Base-by-base conservation (phyloP, 371 early-diverging fungal species). In the Mucor irregularis region DNA sequence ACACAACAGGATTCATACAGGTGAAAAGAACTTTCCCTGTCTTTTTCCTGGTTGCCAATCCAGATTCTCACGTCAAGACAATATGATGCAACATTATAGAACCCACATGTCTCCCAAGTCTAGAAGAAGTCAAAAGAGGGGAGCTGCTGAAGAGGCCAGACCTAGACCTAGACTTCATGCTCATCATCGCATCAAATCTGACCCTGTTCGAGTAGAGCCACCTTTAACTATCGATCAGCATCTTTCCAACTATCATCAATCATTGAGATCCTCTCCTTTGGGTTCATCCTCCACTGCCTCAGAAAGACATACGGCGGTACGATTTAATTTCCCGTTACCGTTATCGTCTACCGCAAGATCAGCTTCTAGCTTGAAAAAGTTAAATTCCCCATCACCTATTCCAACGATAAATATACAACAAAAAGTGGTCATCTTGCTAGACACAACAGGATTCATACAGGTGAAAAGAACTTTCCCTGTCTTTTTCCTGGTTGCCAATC, bases 71-170 rank as follows among this genome's bases (percentile, higher is more conserved):
- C 83, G 97, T 40, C 90, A 90, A 55, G 94, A 92, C 68, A 91
- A 92, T 57, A 93, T 92, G 92, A 89, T 90, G 88, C 93, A 94
- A 60, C 94, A 94, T 56, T 90, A 89, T 64, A 86, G 90, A 8
- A 90, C 90, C 19, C 92, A 91, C 58, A 80, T 87, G 79, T 88
- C 89, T 19, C 79, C 89, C 17, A 87, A 86, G 68, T 86, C 88
- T 30, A 77, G 87, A 42, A 80, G 87, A 38, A 73, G 80, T 11
- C 69, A 76, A 33, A 74, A 78, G 47, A 54, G 62, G 50, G 40
- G 45, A 5, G 24, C 49, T 3, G 10, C 24, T 13, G 74, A 74
- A 29, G 73, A 69, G 24, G 24, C 58, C 24, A 48, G 64, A 46
- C 74, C 78, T 16, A 62, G 66, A 22, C 78, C 69, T 26, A 56